These are phyloP conservation scores for Terfezia claveryi DNA, from an alignment of 495 filamentous ascomycete genomes.

Conservation along the genomic window DNA sequence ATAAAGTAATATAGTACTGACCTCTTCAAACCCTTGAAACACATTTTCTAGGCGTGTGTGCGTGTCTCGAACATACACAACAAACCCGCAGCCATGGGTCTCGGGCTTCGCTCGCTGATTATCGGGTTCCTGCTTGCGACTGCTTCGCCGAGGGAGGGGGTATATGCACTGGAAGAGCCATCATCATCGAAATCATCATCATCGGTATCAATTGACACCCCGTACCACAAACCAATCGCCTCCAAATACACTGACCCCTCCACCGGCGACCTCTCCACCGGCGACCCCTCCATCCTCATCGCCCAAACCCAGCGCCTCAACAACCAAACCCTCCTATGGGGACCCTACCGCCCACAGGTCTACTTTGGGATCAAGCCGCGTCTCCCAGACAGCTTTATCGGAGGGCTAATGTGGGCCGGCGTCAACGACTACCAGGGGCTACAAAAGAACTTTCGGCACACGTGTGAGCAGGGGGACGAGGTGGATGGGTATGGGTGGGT, in stretches of 20 bases:
- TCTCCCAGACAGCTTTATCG: slow-evolving; percentile 62
- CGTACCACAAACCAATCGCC: not conserved
- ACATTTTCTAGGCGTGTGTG: too few relatives aligned
- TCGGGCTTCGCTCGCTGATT: too few relatives aligned
- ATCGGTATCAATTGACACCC: not conserved
- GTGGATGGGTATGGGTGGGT: slow-evolving; percentile 98
- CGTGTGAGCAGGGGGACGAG: slow-evolving; percentile 84
- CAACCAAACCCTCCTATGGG: slow-evolving; percentile 84
- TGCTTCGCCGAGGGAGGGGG: too few relatives aligned
- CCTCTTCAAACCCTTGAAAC: too few relatives aligned
- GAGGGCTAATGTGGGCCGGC: slow-evolving; percentile 74
- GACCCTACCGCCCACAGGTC: slow-evolving; percentile 80
- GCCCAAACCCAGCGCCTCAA: slow-evolving; percentile 35
- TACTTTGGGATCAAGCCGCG: slow-evolving; percentile 88
- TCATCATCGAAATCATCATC: not conserved
- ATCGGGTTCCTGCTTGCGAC: too few relatives aligned
- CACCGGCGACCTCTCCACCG: slow-evolving; percentile 3
- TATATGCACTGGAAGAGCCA: too few relatives aligned
- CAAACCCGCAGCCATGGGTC: too few relatives aligned
- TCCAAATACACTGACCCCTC: not conserved
- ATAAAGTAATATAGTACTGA: too few relatives aligned
- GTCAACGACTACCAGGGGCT: slow-evolving; percentile 59
- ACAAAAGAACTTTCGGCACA: slow-evolving; percentile 50
- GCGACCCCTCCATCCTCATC: slow-evolving; percentile 22
- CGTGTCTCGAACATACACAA: too few relatives aligned